Percentiles rank a stretch among this genome's conserved stretches.
Conservation (phyloP, 2,329 filamentous ascomycete species). For the Ascochyta pisi region DNA sequence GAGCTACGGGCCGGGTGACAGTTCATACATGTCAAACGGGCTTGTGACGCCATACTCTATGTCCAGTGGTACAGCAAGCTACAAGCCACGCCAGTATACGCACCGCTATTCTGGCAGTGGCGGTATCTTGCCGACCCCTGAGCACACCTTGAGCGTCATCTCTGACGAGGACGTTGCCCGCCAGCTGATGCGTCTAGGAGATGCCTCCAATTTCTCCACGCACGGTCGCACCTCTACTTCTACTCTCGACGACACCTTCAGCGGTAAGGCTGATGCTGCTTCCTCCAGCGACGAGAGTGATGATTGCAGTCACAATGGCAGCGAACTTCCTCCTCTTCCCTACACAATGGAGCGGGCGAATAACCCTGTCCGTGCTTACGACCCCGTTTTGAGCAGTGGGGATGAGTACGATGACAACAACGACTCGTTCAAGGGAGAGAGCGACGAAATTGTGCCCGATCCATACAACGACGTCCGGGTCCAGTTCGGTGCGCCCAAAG, state of each 20-base stretch:
- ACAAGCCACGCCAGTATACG: conserved; percentile 49
- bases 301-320: conserved; percentile 72
- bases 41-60: conserved; percentile 47
- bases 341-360: conserved; percentile 34
- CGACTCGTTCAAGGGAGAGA: conserved; percentile 63
- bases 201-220: conserved; percentile 85
- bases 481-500: conserved; percentile 50
- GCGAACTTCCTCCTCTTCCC: conserved; percentile 47
- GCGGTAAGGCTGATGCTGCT: conserved; percentile 78
- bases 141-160: conserved; percentile 97
- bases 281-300: conserved; percentile 65
- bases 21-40: conserved; percentile 44
- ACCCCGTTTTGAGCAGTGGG: conserved; percentile 62
- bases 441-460: conserved; percentile 54
- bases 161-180: conserved; percentile 98
- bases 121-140: conserved; percentile 82
- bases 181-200: conserved; percentile 93
- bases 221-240: conserved; percentile 93
- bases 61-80: conserved; percentile 41
- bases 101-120: conserved; percentile 58
- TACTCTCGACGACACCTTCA: conserved; percentile 91
- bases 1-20: conserved; percentile 63
- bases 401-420: conserved; percentile 64
- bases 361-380: conserved; percentile 54
- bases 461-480: conserved; percentile 49